Base-by-base conservation (phyloP, 352 stramenopile species). In the Globisporangium okanoganense region DNA sequence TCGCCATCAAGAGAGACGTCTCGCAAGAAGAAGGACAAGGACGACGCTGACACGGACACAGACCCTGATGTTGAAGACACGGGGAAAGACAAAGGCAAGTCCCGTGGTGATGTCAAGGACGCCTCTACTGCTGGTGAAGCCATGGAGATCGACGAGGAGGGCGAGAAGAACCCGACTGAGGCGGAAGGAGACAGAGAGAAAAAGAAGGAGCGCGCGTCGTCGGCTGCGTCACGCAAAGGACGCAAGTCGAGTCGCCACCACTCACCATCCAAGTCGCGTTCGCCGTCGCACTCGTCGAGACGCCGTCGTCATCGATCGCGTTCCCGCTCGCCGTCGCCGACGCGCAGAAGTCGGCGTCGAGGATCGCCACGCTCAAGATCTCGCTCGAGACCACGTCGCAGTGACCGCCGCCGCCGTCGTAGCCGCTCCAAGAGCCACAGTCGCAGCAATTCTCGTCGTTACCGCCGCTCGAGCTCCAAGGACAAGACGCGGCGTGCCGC, bases 401-500 rank as follows among this genome's bases (percentile, higher is more conserved):
- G 72, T 24, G 70, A 67, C 45, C 78, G 58, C 14, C 71, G 79
- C 18, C 75, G 79, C 43, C 76, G 76, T 47, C 77, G 76, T 18
- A 87, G 76, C 47, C 67, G 68, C 18, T 70, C 58, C n/a, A 56
- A 52, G 6, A 82, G 74, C 36, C 75, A 68, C n/a, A 90, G 82
- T 25, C 72, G 71, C 36, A 84, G 65, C 51, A 55, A 65, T 44
- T 79, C 74, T 40, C 78, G 76, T 58, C 84, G 76, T 16, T 75
- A 59, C 38, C 77, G 71, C 22, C 79, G 79, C 44, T 92, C 84
- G n/a, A 82, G 70, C 67, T 90, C 79, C 7, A 75, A 73, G 13
- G 78, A 88, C 12, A 68, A 67, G 38, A 59, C 63, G 18, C 78
- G 70, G 9, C 78, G 70, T 31, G 76, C 90, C 36, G 68, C 71